Conservation (phyloP, 805 yeast species). For the Saturnispora mendoncae region DNA sequence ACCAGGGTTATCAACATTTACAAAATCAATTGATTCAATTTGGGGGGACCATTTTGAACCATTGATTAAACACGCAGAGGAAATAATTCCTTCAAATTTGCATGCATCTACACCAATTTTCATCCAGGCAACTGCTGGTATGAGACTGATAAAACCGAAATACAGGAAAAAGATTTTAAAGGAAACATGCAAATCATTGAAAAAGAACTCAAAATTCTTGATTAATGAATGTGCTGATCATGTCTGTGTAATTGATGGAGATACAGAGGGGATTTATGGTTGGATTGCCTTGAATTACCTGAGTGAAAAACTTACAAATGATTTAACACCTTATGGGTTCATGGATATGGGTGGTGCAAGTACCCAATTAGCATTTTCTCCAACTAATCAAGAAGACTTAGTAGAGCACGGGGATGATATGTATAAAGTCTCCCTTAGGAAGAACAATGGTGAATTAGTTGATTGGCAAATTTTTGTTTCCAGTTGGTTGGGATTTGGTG, state of each 20-base stretch:
- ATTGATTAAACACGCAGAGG: conserved; percentile 59
- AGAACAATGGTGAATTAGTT: conserved; percentile 60
- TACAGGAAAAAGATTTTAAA: conserved; percentile 46
- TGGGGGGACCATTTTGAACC: conserved; percentile 66
- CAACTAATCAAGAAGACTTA: conserved; percentile 52
- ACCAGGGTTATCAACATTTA: conserved; percentile 80
- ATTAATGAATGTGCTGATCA: conserved; percentile 57
- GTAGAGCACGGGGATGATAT: conserved; percentile 65
- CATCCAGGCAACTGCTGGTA: conserved; percentile 94
- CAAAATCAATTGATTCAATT: conserved; percentile 41
- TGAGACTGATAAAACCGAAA: conserved; percentile 62
- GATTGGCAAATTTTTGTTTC: conserved; percentile 85
- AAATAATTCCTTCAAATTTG: conserved; percentile 54
- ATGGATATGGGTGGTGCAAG: conserved; percentile 99
- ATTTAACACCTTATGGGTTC: conserved; percentile 63
- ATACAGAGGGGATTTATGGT: conserved; percentile 89
- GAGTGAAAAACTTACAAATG: conserved; percentile 51
- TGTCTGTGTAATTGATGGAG: conserved; percentile 86
- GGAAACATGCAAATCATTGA: conserved; percentile 52
- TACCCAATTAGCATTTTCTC: conserved; percentile 90
- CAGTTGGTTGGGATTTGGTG: conserved; percentile 97
- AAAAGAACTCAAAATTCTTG: conserved; percentile 45
- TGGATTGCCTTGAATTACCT: conserved; percentile 90
- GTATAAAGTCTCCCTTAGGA: conserved; percentile 54
- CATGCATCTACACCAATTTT: conserved; percentile 72